Evolutionary conservation across 2,329 filamentous ascomycete species (phyloP), one percentile per base, ranked within the genome.

Genomic region (Colletotrichum trifolii): DNA sequence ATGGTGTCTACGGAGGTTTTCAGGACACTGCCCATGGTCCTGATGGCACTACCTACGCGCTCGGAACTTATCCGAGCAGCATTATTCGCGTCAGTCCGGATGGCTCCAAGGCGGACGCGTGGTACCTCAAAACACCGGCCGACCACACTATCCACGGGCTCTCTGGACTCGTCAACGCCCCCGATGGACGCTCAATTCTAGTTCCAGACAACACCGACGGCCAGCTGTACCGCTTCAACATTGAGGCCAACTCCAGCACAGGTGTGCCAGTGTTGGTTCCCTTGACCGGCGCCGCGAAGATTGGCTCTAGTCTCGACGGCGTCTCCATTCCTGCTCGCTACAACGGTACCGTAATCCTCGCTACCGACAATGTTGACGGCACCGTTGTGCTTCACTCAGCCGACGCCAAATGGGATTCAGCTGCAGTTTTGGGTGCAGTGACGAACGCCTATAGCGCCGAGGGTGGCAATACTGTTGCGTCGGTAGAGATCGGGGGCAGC

Each of bases 21-120:
- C 78, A 81, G 60, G 79, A 81, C 54, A 71, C 79, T 3, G 78
- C 76, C 42, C 73, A 76, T 54, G 78, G 79, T 52, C 45, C 54
- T 1, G 66, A 66, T 2, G 77, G 77, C 8, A 77, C 78, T 69
- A 64, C 75, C 1, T 81, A 75, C 54, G 74, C 77, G 7, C 68
- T 80, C 1, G 77, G 79, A 45, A 78, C 76, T 0, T 80, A 69
- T 8, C 77, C 78, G 0, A 75, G 76, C 17, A 76, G 74, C 7
- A 71, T 81, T 13, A 65, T 79, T 49, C 73, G 73, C 11, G 72
- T 78, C 9, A 71, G 70, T 34, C 52, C 72, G 35, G 68, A 75
- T 54, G 77, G 77, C 2, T 66, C 67, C 4, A 61, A 66, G 6
- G 70, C 69, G 5, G 54, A 25, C 4, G 67, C 73, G 0, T 80